Evolutionary conservation across 2,329 filamentous ascomycete genomes (phyloP).

Genomic region (Passalora sequoiae): DNA sequence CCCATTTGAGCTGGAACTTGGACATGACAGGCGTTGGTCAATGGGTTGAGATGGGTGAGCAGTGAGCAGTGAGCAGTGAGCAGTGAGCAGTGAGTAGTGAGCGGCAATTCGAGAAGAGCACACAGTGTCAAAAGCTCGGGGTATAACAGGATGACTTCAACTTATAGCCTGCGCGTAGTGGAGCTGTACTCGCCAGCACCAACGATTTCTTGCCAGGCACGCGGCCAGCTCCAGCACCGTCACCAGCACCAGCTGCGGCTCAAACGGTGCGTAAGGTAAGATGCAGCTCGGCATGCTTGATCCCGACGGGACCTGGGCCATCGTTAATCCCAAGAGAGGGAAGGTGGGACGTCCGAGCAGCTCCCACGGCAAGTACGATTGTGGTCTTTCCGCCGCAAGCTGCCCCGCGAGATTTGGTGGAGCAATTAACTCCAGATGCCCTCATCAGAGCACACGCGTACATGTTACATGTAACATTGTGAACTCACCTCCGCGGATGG

Average conservation of each 20-base stretch:
- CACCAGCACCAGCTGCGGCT: background rate
- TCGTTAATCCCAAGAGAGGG: no score
- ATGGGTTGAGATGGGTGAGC: background rate
- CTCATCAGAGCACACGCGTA: no score
- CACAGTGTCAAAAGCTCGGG: no score
- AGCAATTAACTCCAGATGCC: background rate
- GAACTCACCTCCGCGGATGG: no score
- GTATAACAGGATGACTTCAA: no score
- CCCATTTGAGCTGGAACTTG: constrained; percentile 35
- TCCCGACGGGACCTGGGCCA: background rate
- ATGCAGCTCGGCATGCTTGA: background rate
- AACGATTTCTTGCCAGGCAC: background rate
- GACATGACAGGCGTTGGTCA: constrained; percentile 22
- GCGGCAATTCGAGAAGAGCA: no score
- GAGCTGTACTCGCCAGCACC: background rate
- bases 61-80: background rate
- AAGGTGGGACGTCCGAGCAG: background rate
- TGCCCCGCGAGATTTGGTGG: background rate
- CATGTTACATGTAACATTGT: no score
- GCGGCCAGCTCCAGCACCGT: background rate
- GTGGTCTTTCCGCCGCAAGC: background rate
- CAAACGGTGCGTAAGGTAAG: background rate
- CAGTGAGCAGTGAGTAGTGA: background rate
- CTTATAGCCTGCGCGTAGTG: background rate
- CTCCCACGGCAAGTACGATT: background rate